A percentile compares a stretch with the other conserved stretches of the same genome.
phyloP scores from a whole-genome alignment of 768 basidiomycete genomes.

The Coprinopsis cinerea region DNA sequence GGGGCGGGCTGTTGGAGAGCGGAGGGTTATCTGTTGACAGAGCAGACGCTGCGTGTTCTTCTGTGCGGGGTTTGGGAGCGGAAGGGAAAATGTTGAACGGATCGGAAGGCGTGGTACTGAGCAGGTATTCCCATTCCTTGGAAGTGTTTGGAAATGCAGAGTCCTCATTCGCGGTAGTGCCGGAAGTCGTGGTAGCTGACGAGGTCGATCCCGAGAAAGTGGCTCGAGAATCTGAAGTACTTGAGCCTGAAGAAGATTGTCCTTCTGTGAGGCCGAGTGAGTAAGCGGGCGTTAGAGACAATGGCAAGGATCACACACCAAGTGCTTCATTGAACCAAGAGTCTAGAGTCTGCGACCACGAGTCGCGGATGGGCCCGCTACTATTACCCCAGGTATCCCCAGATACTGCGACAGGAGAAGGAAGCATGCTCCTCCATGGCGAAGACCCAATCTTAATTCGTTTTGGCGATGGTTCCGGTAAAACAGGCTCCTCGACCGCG shows the following conservation, averaged over 20 bases:
- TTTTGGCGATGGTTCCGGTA: no score
- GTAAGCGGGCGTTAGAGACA: not conserved
- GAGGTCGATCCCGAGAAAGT: not conserved
- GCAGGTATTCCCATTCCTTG: not conserved
- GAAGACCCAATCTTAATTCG: not conserved
- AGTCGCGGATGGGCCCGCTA: not conserved
- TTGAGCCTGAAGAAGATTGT: not conserved
- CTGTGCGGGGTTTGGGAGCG: not conserved
- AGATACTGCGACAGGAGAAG: no score
- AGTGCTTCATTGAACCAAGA: not conserved
- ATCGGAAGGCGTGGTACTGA: not conserved
- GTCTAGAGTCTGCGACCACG: conserved; percentile 8
- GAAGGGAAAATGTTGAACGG: conserved; percentile 1
- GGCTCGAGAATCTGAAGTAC: not conserved
- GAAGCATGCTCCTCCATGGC: not conserved
- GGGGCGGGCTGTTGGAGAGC: no score
- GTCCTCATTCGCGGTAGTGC: not conserved
- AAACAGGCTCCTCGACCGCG: no score
- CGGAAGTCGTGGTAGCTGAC: no score
- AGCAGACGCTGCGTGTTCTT: no score
- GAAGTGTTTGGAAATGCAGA: not conserved
- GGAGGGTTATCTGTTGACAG: no score
- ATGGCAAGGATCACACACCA: not conserved
- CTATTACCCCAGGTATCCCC: conserved; percentile 1
- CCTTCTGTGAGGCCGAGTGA: not conserved